These are phyloP conservation scores for Mycoemilia scoparia DNA, from an alignment of 192 early-diverging fungal species.

Conservation along the genomic window DNA sequence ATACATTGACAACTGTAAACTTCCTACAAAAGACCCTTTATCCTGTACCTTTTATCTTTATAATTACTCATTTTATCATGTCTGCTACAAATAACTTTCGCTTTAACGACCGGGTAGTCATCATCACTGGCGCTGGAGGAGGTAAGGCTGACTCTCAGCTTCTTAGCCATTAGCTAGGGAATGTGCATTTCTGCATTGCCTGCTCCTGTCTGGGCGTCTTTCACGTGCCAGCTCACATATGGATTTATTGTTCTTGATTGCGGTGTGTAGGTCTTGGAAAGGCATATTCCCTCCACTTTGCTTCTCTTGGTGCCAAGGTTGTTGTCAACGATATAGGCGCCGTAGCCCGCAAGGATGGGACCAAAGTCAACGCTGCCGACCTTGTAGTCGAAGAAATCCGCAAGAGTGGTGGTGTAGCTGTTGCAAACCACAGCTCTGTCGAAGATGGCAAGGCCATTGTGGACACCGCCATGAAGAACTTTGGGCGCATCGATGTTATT, in stretches of 20 bases:
- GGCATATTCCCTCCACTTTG: slow-evolving; percentile 85
- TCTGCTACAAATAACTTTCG: slow-evolving; percentile 30
- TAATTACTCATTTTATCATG: background rate
- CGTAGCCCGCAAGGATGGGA: slow-evolving; percentile 57
- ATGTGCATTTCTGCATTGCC: too few relatives aligned
- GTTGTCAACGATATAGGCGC: slow-evolving; percentile 93
- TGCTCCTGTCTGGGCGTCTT: too few relatives aligned
- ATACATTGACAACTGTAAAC: too few relatives aligned
- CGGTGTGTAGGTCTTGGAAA: slow-evolving; percentile 50
- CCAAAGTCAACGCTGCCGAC: slow-evolving; percentile 67
- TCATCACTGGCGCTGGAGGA: slow-evolving; percentile 93
- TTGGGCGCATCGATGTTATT: slow-evolving; percentile 85
- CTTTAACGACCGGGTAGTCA: slow-evolving; percentile 69
- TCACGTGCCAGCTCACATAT: too few relatives aligned
- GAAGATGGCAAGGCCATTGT: slow-evolving; percentile 96
- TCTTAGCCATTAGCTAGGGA: too few relatives aligned
- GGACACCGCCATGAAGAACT: slow-evolving; percentile 86
- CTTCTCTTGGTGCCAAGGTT: slow-evolving; percentile 73
- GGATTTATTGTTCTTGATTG: too few relatives aligned
- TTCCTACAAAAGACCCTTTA: too few relatives aligned
- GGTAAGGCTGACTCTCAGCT: too few relatives aligned
- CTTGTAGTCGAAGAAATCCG: slow-evolving; percentile 87
- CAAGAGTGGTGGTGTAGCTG: slow-evolving; percentile 72
- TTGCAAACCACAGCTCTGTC: slow-evolving; percentile 95
- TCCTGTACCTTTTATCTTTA: background rate